Evolutionary conservation across 441 rosid genomes (phyloP).

Genomic region (Omphalea diandra): DNA sequence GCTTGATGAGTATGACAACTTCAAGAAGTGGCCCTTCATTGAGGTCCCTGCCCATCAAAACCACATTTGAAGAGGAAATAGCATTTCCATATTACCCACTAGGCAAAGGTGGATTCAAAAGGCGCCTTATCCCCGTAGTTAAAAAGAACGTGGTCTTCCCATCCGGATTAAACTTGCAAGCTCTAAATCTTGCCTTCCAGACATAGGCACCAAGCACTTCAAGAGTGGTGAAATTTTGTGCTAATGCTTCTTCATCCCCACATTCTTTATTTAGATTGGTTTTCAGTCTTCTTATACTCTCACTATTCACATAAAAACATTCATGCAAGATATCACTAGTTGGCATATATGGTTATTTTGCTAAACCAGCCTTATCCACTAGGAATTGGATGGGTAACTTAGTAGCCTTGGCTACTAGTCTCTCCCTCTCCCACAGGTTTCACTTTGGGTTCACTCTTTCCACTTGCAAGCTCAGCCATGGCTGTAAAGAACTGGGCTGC

Average conservation of each 20-base stretch:
- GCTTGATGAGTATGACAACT: conserved; percentile 38
- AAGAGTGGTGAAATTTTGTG: conserved; percentile 35
- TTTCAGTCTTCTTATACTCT: conserved; percentile 39
- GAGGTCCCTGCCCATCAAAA: conserved; percentile 29
- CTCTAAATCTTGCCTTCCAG: conserved; percentile 50
- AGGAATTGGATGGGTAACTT: conserved; percentile 14
- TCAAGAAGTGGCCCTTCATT: conserved; percentile 26
- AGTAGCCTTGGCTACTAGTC: conserved; percentile 13
- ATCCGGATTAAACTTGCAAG: conserved; percentile 38
- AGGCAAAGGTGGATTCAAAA: conserved; percentile 38
- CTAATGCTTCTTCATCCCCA: neutral
- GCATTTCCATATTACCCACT: conserved; percentile 60
- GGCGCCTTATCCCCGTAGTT: conserved; percentile 42
- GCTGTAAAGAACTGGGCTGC: conserved; percentile 55
- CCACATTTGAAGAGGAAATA: conserved; percentile 35
- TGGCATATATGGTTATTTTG: conserved; percentile 49
- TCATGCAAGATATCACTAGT: conserved; percentile 37
- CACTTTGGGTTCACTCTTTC: conserved; percentile 38
- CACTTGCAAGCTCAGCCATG: conserved; percentile 47
- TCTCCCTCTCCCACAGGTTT: conserved; percentile 59
- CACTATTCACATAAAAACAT: conserved; percentile 34
- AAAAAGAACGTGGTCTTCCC: conserved; percentile 36
- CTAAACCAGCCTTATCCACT: conserved; percentile 20
- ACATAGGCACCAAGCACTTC: conserved; percentile 53
- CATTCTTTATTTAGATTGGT: conserved; percentile 21